Percentiles rank a stretch among this genome's conserved stretches.
phyloP scores from a whole-genome alignment of 2,329 filamentous ascomycete species.

The Thelonectria rubi region DNA sequence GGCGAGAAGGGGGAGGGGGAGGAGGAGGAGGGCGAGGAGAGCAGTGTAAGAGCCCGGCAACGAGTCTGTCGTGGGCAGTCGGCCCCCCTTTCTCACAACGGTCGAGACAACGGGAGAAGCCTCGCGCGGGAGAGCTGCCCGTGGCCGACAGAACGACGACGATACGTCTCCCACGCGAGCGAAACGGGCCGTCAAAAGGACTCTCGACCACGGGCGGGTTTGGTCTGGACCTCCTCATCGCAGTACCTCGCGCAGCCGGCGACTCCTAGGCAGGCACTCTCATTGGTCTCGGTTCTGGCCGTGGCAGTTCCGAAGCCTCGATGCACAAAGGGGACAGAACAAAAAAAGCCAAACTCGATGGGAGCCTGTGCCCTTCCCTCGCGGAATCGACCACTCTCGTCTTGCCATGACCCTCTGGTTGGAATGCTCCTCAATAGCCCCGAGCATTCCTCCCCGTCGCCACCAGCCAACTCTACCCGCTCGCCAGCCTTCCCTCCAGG shows the following conservation, averaged over 20 bases:
- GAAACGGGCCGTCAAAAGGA: neutral
- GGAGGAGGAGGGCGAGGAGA: neutral
- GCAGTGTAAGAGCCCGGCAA: neutral
- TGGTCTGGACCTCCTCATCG: neutral
- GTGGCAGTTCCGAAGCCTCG: conserved; percentile 8
- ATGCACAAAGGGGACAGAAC: conserved; percentile 2
- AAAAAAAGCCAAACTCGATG: conserved; percentile 3
- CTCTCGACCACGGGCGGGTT: neutral
- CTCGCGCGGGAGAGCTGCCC: too few species aligned
- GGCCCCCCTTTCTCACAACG: too few species aligned
- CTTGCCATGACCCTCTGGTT: conserved; percentile 24
- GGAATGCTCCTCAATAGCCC: conserved; percentile 44
- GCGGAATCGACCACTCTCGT: neutral
- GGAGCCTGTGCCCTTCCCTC: conserved; percentile 6
- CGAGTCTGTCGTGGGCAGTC: too few species aligned
- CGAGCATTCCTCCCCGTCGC: conserved; percentile 42
- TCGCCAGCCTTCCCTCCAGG: neutral
- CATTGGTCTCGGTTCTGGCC: conserved; percentile 10
- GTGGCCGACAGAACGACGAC: too few species aligned
- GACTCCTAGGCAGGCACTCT: neutral
- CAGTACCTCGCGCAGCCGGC: neutral
- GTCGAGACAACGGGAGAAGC: neutral
- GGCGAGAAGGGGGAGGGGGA: too few species aligned
- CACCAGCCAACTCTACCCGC: conserved; percentile 28
- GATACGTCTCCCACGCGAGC: too few species aligned